Evolutionary conservation across 257 asterid species (phyloP).

Genomic region (Solanum sejunctum): DNA sequence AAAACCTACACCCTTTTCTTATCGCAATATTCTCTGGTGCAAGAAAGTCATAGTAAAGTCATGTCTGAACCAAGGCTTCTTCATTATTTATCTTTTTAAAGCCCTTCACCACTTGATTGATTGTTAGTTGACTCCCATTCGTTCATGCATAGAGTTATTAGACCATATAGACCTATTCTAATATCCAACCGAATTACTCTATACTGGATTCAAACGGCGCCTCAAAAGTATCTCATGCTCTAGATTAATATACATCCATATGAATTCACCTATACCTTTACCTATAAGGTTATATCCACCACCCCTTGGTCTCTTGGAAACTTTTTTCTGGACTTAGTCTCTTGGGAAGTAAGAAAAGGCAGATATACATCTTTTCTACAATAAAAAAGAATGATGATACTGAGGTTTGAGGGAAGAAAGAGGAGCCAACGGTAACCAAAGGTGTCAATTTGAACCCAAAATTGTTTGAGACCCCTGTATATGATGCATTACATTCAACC

Average conservation of each 20-base stretch:
- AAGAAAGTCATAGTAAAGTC: background rate
- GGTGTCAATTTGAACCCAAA: background rate
- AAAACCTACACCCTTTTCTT: background rate
- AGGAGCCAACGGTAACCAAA: background rate
- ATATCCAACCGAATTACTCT: background rate
- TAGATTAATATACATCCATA: background rate
- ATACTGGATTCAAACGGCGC: background rate
- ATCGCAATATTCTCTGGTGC: background rate
- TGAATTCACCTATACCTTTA: background rate
- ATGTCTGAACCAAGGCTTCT: background rate
- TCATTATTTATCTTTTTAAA: background rate
- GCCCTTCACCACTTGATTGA: background rate
- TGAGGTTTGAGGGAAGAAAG: background rate
- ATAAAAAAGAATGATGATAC: background rate
- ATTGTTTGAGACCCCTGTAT: background rate
- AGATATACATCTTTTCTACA: background rate
- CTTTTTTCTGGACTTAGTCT: background rate
- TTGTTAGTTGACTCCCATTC: background rate
- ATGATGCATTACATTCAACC: background rate
- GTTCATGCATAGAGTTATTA: background rate
- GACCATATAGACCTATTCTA: background rate
- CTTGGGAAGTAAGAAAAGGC: background rate
- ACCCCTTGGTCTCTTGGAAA: background rate
- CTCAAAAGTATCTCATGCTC: background rate
- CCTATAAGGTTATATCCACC: background rate